Evolutionary conservation across 2,329 filamentous ascomycete genomes (phyloP).

Genomic region (Epicoccum nigrum): DNA sequence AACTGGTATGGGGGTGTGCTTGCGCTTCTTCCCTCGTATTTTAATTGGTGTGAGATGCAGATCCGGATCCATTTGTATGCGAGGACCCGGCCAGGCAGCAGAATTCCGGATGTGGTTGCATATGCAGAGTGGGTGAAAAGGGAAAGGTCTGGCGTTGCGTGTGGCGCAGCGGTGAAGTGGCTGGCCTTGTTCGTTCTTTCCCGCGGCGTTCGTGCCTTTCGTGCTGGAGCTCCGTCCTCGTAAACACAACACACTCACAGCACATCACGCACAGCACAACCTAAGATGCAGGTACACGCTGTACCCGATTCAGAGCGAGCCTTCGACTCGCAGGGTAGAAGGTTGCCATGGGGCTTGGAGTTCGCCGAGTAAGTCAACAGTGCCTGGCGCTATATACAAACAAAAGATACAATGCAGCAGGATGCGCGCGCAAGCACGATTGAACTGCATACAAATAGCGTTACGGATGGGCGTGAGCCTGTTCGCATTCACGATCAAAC

Average conservation of each 20-base stretch:
- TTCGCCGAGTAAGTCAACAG: constrained; percentile 61
- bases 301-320: constrained; percentile 68
- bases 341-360: constrained; percentile 68
- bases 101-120: constrained; percentile 9
- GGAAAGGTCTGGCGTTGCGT: constrained; percentile 23
- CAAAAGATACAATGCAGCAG: neutral
- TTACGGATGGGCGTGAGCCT: neutral
- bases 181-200: constrained; percentile 32
- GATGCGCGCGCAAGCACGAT: neutral
- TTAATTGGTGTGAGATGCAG: constrained; percentile 44
- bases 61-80: constrained; percentile 37
- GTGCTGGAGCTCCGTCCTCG: constrained; percentile 30
- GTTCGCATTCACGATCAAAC: neutral
- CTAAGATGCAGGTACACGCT: constrained; percentile 68
- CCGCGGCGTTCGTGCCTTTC: constrained; percentile 24
- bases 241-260: constrained; percentile 15
- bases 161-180: constrained; percentile 29
- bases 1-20: constrained; percentile 14
- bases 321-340: constrained; percentile 63
- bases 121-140: constrained; percentile 26
- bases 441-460: neutral
- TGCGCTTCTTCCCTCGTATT: constrained; percentile 43
- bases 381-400: neutral
- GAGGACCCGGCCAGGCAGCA: constrained; percentile 34
- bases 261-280: constrained; percentile 8